Evolutionary conservation across 371 early-diverging fungal genomes (phyloP).

Genomic region (Mortierella sp.): DNA sequence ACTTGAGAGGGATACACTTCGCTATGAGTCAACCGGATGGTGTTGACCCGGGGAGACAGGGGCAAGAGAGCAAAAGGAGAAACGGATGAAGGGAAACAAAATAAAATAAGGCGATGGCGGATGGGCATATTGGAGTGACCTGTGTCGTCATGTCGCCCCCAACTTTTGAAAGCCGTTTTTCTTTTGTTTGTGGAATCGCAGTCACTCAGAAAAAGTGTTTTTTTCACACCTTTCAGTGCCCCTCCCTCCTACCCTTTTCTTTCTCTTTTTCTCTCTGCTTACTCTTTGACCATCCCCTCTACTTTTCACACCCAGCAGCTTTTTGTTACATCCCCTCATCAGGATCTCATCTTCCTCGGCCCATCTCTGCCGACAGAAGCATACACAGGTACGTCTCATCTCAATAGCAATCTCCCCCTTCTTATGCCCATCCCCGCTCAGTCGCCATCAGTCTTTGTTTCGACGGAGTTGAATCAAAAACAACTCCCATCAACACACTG

Average conservation of each 20-base stretch:
- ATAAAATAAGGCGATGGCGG: not conserved
- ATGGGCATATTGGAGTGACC: conserved; percentile 6
- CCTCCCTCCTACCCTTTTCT: not conserved
- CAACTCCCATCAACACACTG: not conserved
- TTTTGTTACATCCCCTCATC: not conserved
- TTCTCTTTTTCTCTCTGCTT: not conserved
- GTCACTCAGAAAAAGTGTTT: not conserved
- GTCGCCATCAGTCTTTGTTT: not conserved
- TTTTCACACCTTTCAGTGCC: not conserved
- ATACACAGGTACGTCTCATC: conserved; percentile 7
- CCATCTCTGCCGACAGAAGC: not conserved
- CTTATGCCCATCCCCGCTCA: not conserved
- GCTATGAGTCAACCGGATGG: conserved; percentile 2
- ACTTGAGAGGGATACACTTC: not conserved
- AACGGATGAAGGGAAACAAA: not conserved
- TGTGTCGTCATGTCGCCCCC: conserved; percentile 6
- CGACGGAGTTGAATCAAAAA: conserved; percentile 8
- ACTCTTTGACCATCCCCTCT: not conserved
- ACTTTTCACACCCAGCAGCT: not conserved
- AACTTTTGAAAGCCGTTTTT: conserved; percentile 10
- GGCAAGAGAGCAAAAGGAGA: not conserved
- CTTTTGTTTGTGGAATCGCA: not conserved
- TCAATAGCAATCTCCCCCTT: not conserved
- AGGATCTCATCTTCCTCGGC: not conserved
- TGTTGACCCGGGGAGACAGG: not conserved